Conservation (phyloP, 2,329 filamentous ascomycete species). For the Colletotrichum ledebouriae region DNA sequence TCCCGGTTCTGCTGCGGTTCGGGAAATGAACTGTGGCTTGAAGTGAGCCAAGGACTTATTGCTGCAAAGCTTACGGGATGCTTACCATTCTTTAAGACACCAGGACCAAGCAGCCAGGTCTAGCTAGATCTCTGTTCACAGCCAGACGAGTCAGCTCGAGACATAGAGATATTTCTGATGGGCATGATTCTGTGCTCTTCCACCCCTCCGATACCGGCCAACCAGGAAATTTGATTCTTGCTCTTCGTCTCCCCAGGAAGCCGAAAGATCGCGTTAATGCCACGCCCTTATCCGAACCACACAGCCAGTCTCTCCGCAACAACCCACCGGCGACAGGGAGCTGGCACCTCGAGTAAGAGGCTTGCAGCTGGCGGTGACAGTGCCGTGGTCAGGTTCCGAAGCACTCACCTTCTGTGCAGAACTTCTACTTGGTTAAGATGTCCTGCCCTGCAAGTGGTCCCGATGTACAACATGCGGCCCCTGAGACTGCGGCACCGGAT, state of each 20-base stretch:
- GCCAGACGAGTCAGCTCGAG: too few relatives aligned
- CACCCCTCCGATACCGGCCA: background rate
- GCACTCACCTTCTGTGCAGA: background rate
- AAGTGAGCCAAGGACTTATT: background rate
- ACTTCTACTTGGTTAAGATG: slow-evolving; percentile 9
- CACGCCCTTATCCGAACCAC: background rate
- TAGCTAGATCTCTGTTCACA: background rate
- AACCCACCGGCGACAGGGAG: background rate
- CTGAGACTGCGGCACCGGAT: slow-evolving; percentile 5
- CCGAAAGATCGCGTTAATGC: background rate
- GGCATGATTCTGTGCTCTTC: too few relatives aligned
- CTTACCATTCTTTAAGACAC: background rate
- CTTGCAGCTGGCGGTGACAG: slow-evolving; percentile 14
- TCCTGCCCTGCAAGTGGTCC: slow-evolving; percentile 1
- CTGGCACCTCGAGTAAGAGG: slow-evolving; percentile 9
- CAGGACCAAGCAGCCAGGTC: background rate
- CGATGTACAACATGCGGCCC: slow-evolving; percentile 19
- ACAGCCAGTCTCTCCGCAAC: background rate
- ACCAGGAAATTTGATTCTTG: slow-evolving; percentile 1
- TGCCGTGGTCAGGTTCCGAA: slow-evolving; percentile 3
- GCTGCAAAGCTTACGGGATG: background rate
- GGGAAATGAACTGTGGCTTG: slow-evolving; percentile 15
- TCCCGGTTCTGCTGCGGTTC: background rate
- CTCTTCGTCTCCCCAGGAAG: background rate
- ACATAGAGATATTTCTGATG: too few relatives aligned